Conservation (phyloP, 345 rosid genomes). For the Bretschneidera sinensis region DNA sequence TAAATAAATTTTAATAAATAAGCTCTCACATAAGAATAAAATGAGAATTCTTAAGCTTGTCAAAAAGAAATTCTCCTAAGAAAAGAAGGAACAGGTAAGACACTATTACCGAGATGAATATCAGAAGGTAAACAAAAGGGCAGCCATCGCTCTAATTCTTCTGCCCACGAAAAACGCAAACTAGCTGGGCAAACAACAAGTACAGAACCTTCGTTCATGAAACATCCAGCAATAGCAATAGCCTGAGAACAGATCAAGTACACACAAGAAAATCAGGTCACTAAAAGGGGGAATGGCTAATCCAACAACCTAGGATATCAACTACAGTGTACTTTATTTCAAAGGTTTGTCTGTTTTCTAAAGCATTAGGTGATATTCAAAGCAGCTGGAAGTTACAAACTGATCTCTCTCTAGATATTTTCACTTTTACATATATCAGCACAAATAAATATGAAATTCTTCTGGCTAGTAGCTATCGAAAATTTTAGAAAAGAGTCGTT, state of each 20-base stretch:
- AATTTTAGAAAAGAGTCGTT: not conserved
- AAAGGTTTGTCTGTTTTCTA: too few species aligned
- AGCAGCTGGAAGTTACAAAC: too few species aligned
- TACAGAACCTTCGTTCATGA: constrained; percentile 65
- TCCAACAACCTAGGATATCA: not conserved
- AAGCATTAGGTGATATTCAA: too few species aligned
- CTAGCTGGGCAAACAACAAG: constrained; percentile 95
- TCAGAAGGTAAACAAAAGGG: constrained; percentile 84
- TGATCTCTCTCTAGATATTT: too few species aligned
- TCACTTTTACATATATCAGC: too few species aligned
- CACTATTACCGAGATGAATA: constrained; percentile 71
- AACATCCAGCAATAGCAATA: constrained; percentile 88
- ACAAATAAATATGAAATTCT: too few species aligned
- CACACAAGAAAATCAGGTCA: too few species aligned
- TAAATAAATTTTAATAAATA: not conserved
- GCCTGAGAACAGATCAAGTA: constrained; percentile 49
- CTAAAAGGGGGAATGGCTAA: not conserved
- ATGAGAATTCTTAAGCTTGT: not conserved
- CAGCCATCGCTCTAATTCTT: constrained; percentile 94
- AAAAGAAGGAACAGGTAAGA: too few species aligned
- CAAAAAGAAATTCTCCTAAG: constrained; percentile 4
- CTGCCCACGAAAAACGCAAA: constrained; percentile 89
- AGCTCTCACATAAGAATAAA: not conserved
- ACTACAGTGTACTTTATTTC: too few species aligned
- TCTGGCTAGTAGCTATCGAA: too few species aligned